Conservation (phyloP, 106 monocot species). For the Ottelia alismoides region DNA sequence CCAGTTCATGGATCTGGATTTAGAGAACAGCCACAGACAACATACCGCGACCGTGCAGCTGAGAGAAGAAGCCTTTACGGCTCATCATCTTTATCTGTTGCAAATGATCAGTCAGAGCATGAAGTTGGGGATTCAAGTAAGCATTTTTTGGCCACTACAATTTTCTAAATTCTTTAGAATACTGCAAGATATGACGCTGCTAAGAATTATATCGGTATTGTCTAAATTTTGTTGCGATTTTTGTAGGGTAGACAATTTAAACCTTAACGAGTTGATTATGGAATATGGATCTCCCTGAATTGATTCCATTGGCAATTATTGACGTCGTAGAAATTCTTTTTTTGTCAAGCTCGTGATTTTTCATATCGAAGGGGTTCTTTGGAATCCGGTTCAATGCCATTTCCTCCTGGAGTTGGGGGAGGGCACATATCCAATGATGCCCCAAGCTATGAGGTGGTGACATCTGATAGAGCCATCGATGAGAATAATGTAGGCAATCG, state of each 20-base stretch:
- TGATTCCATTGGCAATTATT: too few relatives aligned
- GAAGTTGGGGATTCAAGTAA: constrained; percentile 76
- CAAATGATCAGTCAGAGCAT: constrained; percentile 27
- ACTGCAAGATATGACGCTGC: too few relatives aligned
- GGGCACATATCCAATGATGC: constrained; percentile 24
- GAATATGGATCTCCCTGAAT: too few relatives aligned
- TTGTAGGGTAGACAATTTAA: too few relatives aligned
- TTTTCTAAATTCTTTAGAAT: too few relatives aligned
- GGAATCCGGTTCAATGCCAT: constrained; percentile 72
- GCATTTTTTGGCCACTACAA: too few relatives aligned
- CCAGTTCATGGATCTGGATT: constrained; percentile 30
- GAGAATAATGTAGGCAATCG: constrained; percentile 93
- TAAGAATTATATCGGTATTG: too few relatives aligned
- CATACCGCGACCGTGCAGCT: constrained; percentile 91
- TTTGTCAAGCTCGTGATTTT: constrained; percentile 80
- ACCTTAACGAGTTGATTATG: too few relatives aligned
- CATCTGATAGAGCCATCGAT: constrained; percentile 77
- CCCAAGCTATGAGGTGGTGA: constrained; percentile 70
- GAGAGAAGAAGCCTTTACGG: constrained; percentile 92
- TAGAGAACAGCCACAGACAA: constrained; percentile 40
- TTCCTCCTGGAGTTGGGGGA: constrained; percentile 96
- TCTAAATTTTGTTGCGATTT: too few relatives aligned
- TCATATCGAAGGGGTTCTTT: constrained; percentile 57
- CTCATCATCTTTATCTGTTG: constrained; percentile 43
- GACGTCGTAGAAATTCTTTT: constrained; percentile 50